phyloP scores from a whole-genome alignment of 805 yeast species.

The Ogataea kodamae region DNA sequence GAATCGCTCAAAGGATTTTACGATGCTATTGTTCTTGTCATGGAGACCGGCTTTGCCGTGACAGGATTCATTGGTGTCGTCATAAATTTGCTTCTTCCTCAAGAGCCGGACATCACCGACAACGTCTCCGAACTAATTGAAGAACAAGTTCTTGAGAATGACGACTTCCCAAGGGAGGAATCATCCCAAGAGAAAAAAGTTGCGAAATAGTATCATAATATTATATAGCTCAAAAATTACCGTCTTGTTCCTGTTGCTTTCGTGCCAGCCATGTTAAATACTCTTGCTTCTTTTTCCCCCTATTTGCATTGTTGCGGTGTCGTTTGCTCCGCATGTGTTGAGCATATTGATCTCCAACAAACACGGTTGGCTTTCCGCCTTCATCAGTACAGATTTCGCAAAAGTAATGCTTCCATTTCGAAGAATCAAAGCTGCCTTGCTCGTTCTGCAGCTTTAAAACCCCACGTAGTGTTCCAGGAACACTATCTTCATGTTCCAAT shows the following conservation, averaged over 20 bases:
- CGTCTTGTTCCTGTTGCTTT: conserved; percentile 4
- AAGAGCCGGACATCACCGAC: conserved; percentile 46
- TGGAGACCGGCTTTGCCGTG: conserved; percentile 57
- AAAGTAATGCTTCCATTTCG: conserved; percentile 65
- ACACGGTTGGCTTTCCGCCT: conserved; percentile 51
- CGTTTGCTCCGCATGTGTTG: conserved; percentile 65
- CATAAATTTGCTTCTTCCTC: conserved; percentile 47
- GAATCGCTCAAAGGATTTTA: conserved; percentile 43
- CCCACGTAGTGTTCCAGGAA: conserved; percentile 19
- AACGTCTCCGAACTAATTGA: conserved; percentile 39
- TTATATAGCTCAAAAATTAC: too few relatives aligned
- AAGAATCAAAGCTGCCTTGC: conserved; percentile 16
- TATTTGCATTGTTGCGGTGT: conserved; percentile 53
- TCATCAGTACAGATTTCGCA: conserved; percentile 66
- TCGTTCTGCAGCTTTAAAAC: conserved; percentile 8
- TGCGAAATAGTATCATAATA: conserved; percentile 3
- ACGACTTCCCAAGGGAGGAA: conserved; percentile 11
- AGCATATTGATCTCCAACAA: conserved; percentile 73
- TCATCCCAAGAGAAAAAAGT: conserved; percentile 23
- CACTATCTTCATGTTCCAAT: conserved; percentile 3
- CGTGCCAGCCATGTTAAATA: conserved; percentile 42
- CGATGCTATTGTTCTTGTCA: conserved; percentile 50
- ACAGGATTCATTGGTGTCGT: conserved; percentile 52
- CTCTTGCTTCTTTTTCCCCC: conserved; percentile 48
- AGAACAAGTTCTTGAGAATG: conserved; percentile 22